Evolutionary conservation across 306 rosid genomes (phyloP).

Genomic region (Chamaecrista fasciculata): DNA sequence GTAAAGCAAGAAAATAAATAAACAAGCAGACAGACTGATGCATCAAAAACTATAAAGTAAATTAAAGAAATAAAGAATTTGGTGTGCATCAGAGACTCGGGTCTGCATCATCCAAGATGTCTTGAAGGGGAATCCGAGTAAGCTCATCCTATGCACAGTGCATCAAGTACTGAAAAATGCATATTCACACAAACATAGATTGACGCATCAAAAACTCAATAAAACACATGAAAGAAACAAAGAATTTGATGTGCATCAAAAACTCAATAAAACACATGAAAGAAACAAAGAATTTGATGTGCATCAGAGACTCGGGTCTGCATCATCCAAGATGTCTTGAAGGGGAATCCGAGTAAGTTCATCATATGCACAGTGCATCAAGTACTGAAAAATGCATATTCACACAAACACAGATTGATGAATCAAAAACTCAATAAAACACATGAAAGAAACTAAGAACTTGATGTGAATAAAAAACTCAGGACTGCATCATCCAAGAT

Average conservation of each 20-base stretch:
- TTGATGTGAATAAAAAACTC: no score
- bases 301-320: slow-evolving; percentile 70
- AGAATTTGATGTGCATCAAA: no score
- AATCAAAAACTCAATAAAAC: neutral
- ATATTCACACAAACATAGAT: neutral
- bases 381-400: neutral
- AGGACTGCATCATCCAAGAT: slow-evolving; percentile 56
- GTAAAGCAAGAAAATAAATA: neutral
- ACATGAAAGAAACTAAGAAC: no score
- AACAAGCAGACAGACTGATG: neutral
- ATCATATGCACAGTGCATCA: slow-evolving; percentile 33
- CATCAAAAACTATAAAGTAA: slow-evolving; percentile 49
- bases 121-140: slow-evolving; percentile 81
- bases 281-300: neutral
- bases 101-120: slow-evolving; percentile 57
- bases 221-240: no score
- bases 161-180: neutral
- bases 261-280: slow-evolving; percentile 23
- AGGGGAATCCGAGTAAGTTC: slow-evolving; percentile 75
- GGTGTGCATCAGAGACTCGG: slow-evolving; percentile 64
- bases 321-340: slow-evolving; percentile 65
- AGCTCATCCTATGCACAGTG: slow-evolving; percentile 42
- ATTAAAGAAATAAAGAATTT: neutral
- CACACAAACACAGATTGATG: neutral
- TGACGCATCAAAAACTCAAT: neutral